phyloP scores from a whole-genome alignment of 768 basidiomycete species.

The Kwoniella shandongensis region DNA sequence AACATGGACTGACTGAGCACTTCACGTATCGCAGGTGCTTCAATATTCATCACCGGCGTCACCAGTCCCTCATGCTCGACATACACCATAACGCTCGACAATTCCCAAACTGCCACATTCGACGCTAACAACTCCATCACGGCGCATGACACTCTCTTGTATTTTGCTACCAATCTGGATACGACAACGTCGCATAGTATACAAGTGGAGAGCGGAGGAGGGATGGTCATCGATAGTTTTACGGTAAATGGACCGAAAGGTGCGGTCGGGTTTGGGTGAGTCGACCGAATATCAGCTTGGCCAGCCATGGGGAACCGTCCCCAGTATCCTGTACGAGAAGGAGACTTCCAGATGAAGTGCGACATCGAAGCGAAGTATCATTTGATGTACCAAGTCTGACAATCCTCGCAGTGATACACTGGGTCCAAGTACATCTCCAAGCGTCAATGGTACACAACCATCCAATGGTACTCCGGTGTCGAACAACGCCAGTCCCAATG shows the following conservation, averaged over 20 bases:
- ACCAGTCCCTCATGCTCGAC: slow-evolving; percentile 23
- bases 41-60: slow-evolving; percentile 31
- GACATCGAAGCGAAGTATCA: too few relatives aligned
- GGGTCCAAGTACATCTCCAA: neutral
- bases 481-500: slow-evolving; percentile 11
- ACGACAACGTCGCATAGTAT: slow-evolving; percentile 25
- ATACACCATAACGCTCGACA: slow-evolving; percentile 27
- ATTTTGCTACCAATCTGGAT: slow-evolving; percentile 38
- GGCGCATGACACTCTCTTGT: slow-evolving; percentile 32
- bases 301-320: neutral
- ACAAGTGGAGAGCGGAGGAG: slow-evolving; percentile 20
- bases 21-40: slow-evolving; percentile 25
- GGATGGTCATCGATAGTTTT: slow-evolving; percentile 34
- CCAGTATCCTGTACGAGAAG: neutral
- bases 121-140: slow-evolving; percentile 14
- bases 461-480: neutral
- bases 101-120: slow-evolving; percentile 13
- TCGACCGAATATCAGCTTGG: neutral
- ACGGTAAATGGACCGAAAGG: slow-evolving; percentile 31
- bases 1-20: too few relatives aligned
- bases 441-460: neutral
- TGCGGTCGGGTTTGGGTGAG: slow-evolving; percentile 30
- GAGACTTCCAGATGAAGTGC: too few relatives aligned
- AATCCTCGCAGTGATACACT: too few relatives aligned
- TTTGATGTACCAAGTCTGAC: too few relatives aligned